A percentile compares a stretch with the other conserved stretches of the same genome.
phyloP scores from a whole-genome alignment of 345 rosid genomes.

The Acer campestre region DNA sequence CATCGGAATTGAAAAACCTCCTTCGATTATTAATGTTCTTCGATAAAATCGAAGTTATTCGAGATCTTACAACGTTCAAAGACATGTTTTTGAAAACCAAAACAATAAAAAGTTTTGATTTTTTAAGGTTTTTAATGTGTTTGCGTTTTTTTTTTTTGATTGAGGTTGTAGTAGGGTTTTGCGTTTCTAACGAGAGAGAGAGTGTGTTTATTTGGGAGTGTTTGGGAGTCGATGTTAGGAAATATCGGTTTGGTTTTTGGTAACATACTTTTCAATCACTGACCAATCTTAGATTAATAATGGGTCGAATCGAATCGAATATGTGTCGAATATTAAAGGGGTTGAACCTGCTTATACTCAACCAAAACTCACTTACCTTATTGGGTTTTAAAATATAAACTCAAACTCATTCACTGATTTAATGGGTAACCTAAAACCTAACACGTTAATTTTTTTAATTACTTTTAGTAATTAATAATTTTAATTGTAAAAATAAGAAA shows the following conservation, averaged over 20 bases:
- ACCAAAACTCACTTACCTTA: too few relatives aligned
- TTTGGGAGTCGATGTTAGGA: background rate
- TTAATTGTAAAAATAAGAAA: too few relatives aligned
- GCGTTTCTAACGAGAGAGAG: background rate
- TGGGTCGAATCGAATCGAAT: too few relatives aligned
- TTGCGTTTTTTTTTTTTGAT: too few relatives aligned
- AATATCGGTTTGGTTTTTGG: background rate
- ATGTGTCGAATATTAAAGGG: too few relatives aligned
- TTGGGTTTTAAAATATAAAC: too few relatives aligned
- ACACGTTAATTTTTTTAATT: too few relatives aligned
- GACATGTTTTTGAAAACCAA: conserved; percentile 39
- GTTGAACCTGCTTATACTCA: rapidly evolving
- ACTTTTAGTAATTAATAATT: too few relatives aligned
- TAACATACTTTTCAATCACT: background rate
- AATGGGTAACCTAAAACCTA: too few relatives aligned
- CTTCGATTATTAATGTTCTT: conserved; percentile 21
- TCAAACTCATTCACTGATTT: too few relatives aligned
- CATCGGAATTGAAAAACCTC: conserved; percentile 38
- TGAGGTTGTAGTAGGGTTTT: conserved; percentile 4
- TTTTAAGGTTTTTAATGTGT: background rate
- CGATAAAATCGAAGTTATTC: conserved; percentile 31
- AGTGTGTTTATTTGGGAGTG: background rate
- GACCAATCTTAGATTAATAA: too few relatives aligned
- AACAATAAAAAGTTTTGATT: background rate
- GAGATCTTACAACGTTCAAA: conserved; percentile 53